Evolutionary conservation across 1,284 basidiomycete species (phyloP), one percentile per base, ranked within the genome.

Genomic region (Ganoderma multipileum): DNA sequence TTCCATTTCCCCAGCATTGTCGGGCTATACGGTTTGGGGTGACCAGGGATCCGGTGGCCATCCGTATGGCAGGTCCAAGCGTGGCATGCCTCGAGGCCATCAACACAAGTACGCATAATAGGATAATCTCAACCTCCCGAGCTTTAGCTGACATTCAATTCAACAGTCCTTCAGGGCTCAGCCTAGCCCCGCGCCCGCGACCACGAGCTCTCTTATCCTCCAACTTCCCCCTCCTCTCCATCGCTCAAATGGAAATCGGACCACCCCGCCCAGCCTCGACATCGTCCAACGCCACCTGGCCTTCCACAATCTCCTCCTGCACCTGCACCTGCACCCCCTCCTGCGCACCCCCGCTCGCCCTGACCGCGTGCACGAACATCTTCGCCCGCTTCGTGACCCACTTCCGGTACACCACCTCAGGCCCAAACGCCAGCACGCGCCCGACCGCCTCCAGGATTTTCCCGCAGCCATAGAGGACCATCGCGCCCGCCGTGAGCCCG

Each of bases 401-500:
- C 36, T 7, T 38, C 52, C 57, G 36, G 57, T 65, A 72, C 38
- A 67, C 52, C 39, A 23, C 7, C 68, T 72, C 68, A 7, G 71
- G 71, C 12, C 44, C 71, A 38, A 60, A n/a, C 39, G 63, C 60
- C 16, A 72, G 39, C 63, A 14, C 63, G 6, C 66, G 65, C 57
- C 71, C 71, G 42, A 64, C 50, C 2, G 60, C 69, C 67, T 72
- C 71, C n/a, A 72, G 57, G 57, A 70, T 11, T 65, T 65, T 67
- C 63, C 71, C 71, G 23, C 33, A 38, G 7, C 71, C 71, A 60
- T 68, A 72, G 6, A 72, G 9, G 52, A 64, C 65, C 39, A 38
- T 65, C n/a, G 41, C 60, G 16, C 52, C 65, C 6, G 61, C 65
- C 12, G 60, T 68, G 44, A 72, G 47, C n/a, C 28, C 65, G 16